Conservation (phyloP, 257 asterid species). For the Cinchona pubescens region DNA sequence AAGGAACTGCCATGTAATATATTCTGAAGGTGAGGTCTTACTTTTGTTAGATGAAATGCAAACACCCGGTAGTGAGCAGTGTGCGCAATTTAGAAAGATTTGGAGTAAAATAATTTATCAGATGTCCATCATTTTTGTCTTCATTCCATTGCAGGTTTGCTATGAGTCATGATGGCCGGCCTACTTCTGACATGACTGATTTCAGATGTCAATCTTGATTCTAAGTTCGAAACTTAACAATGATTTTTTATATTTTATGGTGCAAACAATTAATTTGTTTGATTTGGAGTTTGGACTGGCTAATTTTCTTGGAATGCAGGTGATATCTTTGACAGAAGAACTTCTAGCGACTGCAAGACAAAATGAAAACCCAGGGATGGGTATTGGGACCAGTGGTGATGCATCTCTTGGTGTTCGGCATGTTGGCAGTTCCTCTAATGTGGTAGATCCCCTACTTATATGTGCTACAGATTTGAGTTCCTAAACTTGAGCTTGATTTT, state of each 20-base stretch:
- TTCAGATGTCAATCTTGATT: slow-evolving; percentile 79
- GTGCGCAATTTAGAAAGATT: slow-evolving; percentile 44
- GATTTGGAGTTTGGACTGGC: slow-evolving; percentile 23
- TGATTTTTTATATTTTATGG: slow-evolving; percentile 24
- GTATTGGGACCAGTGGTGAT: slow-evolving; percentile 42
- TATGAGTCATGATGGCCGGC: slow-evolving; percentile 80
- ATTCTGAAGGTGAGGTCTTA: slow-evolving; percentile 68
- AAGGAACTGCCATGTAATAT: slow-evolving; percentile 51
- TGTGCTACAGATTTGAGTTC: not conserved
- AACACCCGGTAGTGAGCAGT: slow-evolving; percentile 42
- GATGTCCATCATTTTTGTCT: slow-evolving; percentile 88
- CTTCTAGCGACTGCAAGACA: slow-evolving; percentile 79
- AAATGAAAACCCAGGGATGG: slow-evolving; percentile 54
- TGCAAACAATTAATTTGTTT: slow-evolving; percentile 18
- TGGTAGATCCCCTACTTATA: slow-evolving; percentile 30
- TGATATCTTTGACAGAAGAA: slow-evolving; percentile 90
- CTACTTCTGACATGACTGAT: slow-evolving; percentile 62
- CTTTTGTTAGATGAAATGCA: slow-evolving; percentile 34
- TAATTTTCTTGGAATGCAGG: slow-evolving; percentile 52
- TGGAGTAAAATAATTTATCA: slow-evolving; percentile 43
- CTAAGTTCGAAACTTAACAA: slow-evolving; percentile 52
- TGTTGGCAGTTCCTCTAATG: slow-evolving; percentile 43
- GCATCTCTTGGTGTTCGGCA: slow-evolving; percentile 44
- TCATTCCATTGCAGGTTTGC: slow-evolving; percentile 94
- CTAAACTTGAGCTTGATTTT: not conserved